phyloP scores from a whole-genome alignment of 2,329 filamentous ascomycete genomes.

The Cladosporium oxysporum region DNA sequence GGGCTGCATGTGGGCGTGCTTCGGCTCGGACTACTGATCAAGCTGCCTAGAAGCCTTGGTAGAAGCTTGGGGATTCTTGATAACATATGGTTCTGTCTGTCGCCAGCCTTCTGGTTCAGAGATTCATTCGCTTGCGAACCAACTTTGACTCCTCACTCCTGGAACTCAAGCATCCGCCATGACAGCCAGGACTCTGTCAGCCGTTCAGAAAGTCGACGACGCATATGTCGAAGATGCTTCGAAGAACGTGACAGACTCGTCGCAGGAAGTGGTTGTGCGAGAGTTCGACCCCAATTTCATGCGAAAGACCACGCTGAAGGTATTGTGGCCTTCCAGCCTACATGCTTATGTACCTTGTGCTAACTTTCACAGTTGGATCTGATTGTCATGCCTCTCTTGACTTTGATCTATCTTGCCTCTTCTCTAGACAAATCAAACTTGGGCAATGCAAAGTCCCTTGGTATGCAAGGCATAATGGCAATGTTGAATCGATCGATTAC shows the following conservation, averaged over 20 bases:
- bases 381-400: slow-evolving; percentile 22
- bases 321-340: not conserved
- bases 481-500: too few relatives aligned
- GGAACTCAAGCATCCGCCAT: slow-evolving; percentile 20
- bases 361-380: slow-evolving; percentile 20
- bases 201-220: slow-evolving; percentile 20
- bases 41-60: slow-evolving; percentile 1
- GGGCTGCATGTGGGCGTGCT: not conserved
- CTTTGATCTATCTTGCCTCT: slow-evolving; percentile 23
- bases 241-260: not conserved
- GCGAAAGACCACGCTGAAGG: slow-evolving; percentile 22
- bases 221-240: slow-evolving; percentile 19
- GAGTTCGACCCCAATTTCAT: slow-evolving; percentile 23
- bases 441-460: slow-evolving; percentile 24
- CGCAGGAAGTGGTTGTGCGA: slow-evolving; percentile 18
- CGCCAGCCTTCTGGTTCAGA: not conserved
- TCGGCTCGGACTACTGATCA: not conserved
- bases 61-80: not conserved
- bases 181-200: slow-evolving; percentile 14
- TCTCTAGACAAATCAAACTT: slow-evolving; percentile 50
- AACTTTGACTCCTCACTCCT: not conserved
- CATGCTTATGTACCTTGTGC: not conserved
- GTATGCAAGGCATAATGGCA: not conserved
- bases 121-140: slow-evolving; percentile 2
- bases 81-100: not conserved